A percentile compares a stretch with the other conserved stretches of the same genome.
Evolutionary conservation across 1,139 yeast species (phyloP).

Genomic region (Geotrichum siamense): DNA sequence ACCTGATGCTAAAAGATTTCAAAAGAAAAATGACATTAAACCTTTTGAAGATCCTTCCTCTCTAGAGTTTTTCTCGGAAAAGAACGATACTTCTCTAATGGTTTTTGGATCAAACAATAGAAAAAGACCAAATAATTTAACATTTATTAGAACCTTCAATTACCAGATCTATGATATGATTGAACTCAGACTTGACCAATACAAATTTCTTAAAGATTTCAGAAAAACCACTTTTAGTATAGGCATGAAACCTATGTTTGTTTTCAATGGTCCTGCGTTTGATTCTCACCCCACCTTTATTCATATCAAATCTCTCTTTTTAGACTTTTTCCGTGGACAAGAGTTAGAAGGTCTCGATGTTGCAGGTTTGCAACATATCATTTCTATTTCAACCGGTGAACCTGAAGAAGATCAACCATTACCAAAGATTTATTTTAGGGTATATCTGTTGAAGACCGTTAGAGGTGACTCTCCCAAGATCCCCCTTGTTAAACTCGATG

Average conservation of each 20-base stretch:
- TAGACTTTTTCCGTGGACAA: constrained; percentile 87
- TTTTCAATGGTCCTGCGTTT: constrained; percentile 87
- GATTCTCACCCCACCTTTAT: constrained; percentile 81
- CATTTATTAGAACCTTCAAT: constrained; percentile 84
- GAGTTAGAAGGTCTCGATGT: constrained; percentile 81
- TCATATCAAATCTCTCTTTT: constrained; percentile 78
- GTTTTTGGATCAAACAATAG: constrained; percentile 81
- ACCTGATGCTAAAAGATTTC: constrained; percentile 81
- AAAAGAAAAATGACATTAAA: constrained; percentile 77
- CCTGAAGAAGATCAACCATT: constrained; percentile 60
- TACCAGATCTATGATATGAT: constrained; percentile 89
- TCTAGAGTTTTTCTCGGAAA: constrained; percentile 87
- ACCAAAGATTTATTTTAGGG: constrained; percentile 84
- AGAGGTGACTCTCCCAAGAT: constrained; percentile 72
- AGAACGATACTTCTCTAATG: constrained; percentile 81
- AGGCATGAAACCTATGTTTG: constrained; percentile 92
- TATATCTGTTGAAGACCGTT: constrained; percentile 74
- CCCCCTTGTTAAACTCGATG: constrained; percentile 91
- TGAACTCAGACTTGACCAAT: constrained; percentile 68
- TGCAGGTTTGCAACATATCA: constrained; percentile 87
- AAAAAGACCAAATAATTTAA: constrained; percentile 87
- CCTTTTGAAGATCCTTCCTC: constrained; percentile 91
- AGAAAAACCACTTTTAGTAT: constrained; percentile 65
- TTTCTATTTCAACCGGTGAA: constrained; percentile 72
- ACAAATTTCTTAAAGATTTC: constrained; percentile 72